phyloP scores from a whole-genome alignment of 257 asterid species.

The Solanum pennellii region DNA sequence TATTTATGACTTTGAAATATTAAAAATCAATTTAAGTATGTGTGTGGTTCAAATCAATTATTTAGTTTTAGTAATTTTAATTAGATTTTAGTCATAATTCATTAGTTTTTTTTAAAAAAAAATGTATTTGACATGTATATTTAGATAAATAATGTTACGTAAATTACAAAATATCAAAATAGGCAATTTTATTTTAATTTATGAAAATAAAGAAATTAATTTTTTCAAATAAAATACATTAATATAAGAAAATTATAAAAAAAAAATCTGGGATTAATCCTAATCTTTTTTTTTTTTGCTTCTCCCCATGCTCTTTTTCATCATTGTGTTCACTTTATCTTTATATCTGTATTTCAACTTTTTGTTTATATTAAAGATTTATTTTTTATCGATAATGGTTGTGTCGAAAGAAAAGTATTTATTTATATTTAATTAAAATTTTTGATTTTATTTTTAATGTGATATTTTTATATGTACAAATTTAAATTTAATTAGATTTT shows the following conservation, averaged over 20 bases:
- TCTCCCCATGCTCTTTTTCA: slow-evolving; percentile 4
- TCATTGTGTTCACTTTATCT: slow-evolving; percentile 20
- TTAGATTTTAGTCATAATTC: too few species aligned
- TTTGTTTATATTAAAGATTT: slow-evolving; percentile 5
- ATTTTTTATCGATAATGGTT: neutral
- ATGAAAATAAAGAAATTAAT: too few species aligned
- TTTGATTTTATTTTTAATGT: rapidly evolving
- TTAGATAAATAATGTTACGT: too few species aligned
- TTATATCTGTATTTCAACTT: slow-evolving; percentile 9
- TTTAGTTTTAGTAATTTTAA: too few species aligned
- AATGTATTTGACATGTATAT: too few species aligned
- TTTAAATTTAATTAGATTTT: rapidly evolving
- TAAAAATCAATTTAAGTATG: too few species aligned
- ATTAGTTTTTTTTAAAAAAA: too few species aligned
- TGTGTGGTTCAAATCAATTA: too few species aligned
- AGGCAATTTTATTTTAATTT: neutral
- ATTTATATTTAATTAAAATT: rapidly evolving
- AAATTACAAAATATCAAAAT: too few species aligned
- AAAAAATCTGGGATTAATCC: neutral
- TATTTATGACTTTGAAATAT: neutral
- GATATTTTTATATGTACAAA: rapidly evolving
- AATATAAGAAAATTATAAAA: neutral
- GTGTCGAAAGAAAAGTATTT: rapidly evolving
- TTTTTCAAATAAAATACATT: neutral
- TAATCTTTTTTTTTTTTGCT: neutral